Conservation (phyloP, 2,329 filamentous ascomycete species). For the Ceratocystis ficicola region DNA sequence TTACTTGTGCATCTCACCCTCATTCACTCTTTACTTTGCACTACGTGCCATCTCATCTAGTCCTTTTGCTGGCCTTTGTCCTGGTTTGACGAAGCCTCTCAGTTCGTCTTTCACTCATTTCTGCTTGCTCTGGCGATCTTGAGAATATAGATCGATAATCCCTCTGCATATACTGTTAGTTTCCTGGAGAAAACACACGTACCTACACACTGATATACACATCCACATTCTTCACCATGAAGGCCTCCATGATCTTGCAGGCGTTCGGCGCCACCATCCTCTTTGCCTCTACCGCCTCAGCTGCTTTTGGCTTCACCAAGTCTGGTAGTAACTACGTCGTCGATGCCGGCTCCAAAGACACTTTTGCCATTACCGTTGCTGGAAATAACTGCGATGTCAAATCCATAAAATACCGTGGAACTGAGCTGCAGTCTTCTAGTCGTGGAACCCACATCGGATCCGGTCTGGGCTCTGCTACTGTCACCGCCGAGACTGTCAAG, state of each 20-base stretch:
- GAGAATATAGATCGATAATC: neutral
- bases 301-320: constrained; percentile 35
- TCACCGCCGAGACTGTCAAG: constrained; percentile 36
- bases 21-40: constrained; percentile 9
- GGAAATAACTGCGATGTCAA: constrained; percentile 50
- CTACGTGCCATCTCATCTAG: constrained; percentile 3
- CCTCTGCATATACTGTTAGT: neutral
- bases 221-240: constrained; percentile 11
- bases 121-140: neutral
- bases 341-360: constrained; percentile 38
- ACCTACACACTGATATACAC: too few relatives aligned
- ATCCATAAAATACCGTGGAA: constrained; percentile 47
- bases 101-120: constrained; percentile 16
- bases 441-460: constrained; percentile 46
- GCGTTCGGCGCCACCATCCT: constrained; percentile 14
- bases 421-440: constrained; percentile 44
- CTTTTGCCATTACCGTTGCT: constrained; percentile 40
- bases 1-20: neutral
- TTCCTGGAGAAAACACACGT: constrained; percentile 15
- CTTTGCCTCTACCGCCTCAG: constrained; percentile 28
- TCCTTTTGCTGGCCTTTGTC: constrained; percentile 7
- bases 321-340: constrained; percentile 35
- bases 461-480: constrained; percentile 46
- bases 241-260: constrained; percentile 11
- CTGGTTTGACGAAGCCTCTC: constrained; percentile 21